A percentile compares a stretch with the other conserved stretches of the same genome.
Evolutionary conservation across 208 protist genomes (phyloP).

Genomic region (Trypanosoma mega): DNA sequence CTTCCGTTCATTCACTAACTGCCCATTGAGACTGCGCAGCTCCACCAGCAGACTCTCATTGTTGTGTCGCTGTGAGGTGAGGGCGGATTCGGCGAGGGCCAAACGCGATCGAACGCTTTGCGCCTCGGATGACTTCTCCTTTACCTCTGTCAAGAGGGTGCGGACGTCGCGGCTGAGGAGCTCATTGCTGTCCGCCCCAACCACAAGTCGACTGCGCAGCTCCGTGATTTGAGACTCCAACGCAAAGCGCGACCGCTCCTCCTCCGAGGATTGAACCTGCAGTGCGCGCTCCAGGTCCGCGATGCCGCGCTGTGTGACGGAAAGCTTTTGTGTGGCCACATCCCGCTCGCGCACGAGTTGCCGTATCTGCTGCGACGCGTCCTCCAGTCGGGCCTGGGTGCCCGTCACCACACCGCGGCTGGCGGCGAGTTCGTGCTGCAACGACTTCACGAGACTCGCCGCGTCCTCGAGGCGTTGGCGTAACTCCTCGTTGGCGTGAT

Average conservation of each 20-base stretch:
- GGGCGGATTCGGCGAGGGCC: constrained; percentile 62
- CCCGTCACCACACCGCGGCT: constrained; percentile 37
- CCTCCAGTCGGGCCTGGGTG: constrained; percentile 54
- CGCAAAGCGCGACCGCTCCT: constrained; percentile 63
- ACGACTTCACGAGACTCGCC: constrained; percentile 49
- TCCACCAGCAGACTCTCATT: constrained; percentile 88
- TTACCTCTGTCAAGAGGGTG: constrained; percentile 53
- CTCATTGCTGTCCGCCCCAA: constrained; percentile 81
- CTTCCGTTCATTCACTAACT: constrained; percentile 83
- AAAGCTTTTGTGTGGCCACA: constrained; percentile 60
- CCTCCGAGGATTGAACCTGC: constrained; percentile 48
- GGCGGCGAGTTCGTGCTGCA: constrained; percentile 70
- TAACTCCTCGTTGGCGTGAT: constrained; percentile 87
- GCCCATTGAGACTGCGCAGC: constrained; percentile 65
- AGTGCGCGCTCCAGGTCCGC: constrained; percentile 60
- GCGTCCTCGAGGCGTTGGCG: constrained; percentile 76
- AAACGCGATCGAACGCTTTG: constrained; percentile 73
- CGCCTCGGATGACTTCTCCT: constrained; percentile 57
- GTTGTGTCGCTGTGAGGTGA: constrained; percentile 76
- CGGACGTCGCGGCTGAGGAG: constrained; percentile 75
- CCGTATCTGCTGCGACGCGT: constrained; percentile 69
- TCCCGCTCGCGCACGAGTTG: constrained; percentile 87
- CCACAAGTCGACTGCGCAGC: constrained; percentile 74
- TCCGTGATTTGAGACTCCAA: constrained; percentile 76
- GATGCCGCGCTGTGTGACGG: constrained; percentile 48